Base-by-base conservation (phyloP, 2,329 filamentous ascomycete species). In the Epicoccum nigrum region DNA sequence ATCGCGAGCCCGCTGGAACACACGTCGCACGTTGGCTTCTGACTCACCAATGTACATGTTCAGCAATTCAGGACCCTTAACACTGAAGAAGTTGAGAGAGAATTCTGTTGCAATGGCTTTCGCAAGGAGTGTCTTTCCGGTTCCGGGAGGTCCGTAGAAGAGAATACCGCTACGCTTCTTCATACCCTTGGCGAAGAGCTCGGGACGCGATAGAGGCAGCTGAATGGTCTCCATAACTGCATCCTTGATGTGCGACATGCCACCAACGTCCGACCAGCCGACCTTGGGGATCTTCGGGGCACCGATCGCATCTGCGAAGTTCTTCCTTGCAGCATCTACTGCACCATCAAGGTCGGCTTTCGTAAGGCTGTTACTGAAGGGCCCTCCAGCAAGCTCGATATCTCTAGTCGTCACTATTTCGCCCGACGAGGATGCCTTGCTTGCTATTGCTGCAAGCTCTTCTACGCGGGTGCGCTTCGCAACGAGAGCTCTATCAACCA, bases 201-300 rank as follows among this genome's bases (percentile, higher is more conserved):
- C 94, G 1, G 93, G 93, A 8, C 92, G 83, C 56, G 96, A 90
- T 1, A 97, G 83, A 0, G 93, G 94, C 28, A 97, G 81, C 71
- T 97, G 93, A 45, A 97, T 97, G 0, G 94, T 97, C 73, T 97
- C 94, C 71, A 91, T 90, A 45, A 97, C 88, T n/a, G 93, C 92
- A 61, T 96, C 92, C 77, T 97, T 97, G 71, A 97, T 92, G 64
- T 96, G 92, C 23, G 88, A 86, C 25, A 97, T 81, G 41, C 94
- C 93, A 72, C 93, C 93, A 16, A 99, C 93, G 71, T 99, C 93
- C 61, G 93, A 88, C 93, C 93, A 99, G 17, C 88, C 88, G 6
- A 99, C 94, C 57, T 96, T 97, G 6, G 93, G 94, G 56, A 97
- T 97, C 81, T 97, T 97, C 2, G 94, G 94, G 4, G 94, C 94